Conservation (phyloP, 768 basidiomycete genomes). For the Collybiopsis luxurians region DNA sequence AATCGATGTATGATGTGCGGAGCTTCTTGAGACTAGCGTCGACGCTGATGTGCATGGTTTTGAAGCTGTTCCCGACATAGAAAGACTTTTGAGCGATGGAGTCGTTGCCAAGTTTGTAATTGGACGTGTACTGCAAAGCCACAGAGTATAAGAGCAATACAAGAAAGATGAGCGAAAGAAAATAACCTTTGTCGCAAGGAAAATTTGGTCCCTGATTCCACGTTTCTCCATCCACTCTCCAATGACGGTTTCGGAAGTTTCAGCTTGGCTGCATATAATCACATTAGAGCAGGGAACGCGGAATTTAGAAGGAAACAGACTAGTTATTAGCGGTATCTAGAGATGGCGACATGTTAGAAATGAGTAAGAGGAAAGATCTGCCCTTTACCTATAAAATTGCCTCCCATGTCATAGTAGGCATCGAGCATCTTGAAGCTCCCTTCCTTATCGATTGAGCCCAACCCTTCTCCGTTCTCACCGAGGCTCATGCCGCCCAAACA, state of each 20-base stretch:
- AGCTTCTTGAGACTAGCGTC: neutral
- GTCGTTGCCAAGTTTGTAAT: slow-evolving; percentile 12
- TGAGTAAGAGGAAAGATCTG: no score
- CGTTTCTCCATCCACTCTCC: slow-evolving; percentile 46
- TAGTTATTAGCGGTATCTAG: slow-evolving; percentile 41
- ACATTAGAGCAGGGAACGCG: neutral
- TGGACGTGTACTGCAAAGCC: slow-evolving; percentile 12
- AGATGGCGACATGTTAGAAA: no score
- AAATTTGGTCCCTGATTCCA: slow-evolving; percentile 42
- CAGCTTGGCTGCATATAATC: slow-evolving; percentile 29
- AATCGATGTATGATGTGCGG: neutral
- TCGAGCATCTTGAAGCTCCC: slow-evolving; percentile 38
- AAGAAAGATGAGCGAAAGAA: neutral
- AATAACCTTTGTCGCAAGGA: slow-evolving; percentile 39
- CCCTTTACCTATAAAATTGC: slow-evolving; percentile 43
- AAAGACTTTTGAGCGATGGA: slow-evolving; percentile 14
- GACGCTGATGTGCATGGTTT: neutral
- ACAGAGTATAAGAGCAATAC: neutral
- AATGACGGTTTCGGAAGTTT: slow-evolving; percentile 39
- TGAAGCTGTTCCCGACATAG: neutral
- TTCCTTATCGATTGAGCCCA: slow-evolving; percentile 36
- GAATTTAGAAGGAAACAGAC: slow-evolving; percentile 14
- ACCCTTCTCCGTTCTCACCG: slow-evolving; percentile 29
- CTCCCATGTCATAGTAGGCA: slow-evolving; percentile 34
- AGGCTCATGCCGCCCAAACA: slow-evolving; percentile 48